Percentiles rank a stretch among this genome's conserved stretches.
Evolutionary conservation across 2,329 filamentous ascomycete species (phyloP).

Genomic region (Orbilia blumenaviensis): DNA sequence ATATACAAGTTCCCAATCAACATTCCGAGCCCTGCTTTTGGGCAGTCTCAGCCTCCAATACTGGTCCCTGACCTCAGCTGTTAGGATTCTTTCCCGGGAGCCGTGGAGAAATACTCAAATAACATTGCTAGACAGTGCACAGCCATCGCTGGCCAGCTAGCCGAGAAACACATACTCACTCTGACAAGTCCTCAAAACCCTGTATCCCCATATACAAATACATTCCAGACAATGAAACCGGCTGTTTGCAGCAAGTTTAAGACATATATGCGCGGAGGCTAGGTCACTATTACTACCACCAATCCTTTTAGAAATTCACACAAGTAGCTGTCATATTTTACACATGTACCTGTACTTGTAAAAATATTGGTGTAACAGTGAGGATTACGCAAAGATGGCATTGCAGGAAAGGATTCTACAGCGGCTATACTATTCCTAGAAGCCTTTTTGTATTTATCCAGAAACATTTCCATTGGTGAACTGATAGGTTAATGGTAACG

Average conservation of each 20-base stretch:
- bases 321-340: not conserved
- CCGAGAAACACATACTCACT: not conserved
- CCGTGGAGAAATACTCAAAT: not conserved
- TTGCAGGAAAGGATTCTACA: not conserved
- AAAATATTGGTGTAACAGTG: not conserved
- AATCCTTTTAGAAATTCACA: too few species aligned
- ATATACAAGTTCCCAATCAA: not conserved
- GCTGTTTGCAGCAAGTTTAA: too few species aligned
- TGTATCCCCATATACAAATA: too few species aligned
- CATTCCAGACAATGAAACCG: too few species aligned
- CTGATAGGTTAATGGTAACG: not conserved
- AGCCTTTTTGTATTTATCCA: not conserved
- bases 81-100: conserved; percentile 28
- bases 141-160: not conserved
- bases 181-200: not conserved
- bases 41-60: too few species aligned
- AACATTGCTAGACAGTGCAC: too few species aligned
- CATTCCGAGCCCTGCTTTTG: conserved; percentile 6
- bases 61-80: not conserved
- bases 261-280: not conserved
- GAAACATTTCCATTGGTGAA: not conserved
- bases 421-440: not conserved
- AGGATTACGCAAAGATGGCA: not conserved
- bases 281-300: too few species aligned
- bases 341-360: conserved; percentile 13